phyloP scores from a whole-genome alignment of 352 stramenopile genomes.

The Hyaloperonospora brassicae region DNA sequence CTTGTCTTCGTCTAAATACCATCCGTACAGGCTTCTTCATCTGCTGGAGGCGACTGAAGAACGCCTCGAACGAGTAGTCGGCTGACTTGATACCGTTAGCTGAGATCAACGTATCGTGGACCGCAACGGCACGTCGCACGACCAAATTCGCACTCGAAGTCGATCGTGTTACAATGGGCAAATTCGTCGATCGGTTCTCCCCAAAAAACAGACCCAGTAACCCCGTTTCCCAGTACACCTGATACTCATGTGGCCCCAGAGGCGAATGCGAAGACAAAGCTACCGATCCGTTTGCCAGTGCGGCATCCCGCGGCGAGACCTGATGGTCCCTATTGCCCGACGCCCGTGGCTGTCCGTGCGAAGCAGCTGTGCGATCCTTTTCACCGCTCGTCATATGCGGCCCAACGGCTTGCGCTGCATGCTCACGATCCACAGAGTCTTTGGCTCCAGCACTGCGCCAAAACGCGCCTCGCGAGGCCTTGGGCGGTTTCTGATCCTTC shows the following conservation, averaged over 20 bases:
- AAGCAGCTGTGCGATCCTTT: constrained; percentile 11
- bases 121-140: constrained; percentile 56
- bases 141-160: constrained; percentile 58
- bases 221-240: constrained; percentile 76
- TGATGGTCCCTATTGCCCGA: constrained; percentile 25
- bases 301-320: constrained; percentile 33
- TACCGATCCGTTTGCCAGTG: constrained; percentile 2
- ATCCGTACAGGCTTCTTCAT: constrained; percentile 81
- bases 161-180: constrained; percentile 72
- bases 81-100: constrained; percentile 63
- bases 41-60: constrained; percentile 73
- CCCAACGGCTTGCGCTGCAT: constrained; percentile 10
- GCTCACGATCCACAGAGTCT: constrained; percentile 21
- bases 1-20: constrained; percentile 47
- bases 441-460: constrained; percentile 42
- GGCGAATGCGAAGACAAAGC: constrained; percentile 11
- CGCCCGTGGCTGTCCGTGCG: constrained; percentile 13
- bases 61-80: constrained; percentile 72
- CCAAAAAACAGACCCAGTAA: constrained; percentile 80
- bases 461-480: constrained; percentile 46
- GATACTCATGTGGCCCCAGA: constrained; percentile 36
- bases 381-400: constrained; percentile 7
- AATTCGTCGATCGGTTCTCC: constrained; percentile 54
- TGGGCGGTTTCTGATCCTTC: constrained; percentile 37
- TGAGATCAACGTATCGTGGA: constrained; percentile 74